Evolutionary conservation across 148 eudicot genomes (phyloP), one percentile per base, ranked within the genome.

Genomic region (Diospyros kaki): DNA sequence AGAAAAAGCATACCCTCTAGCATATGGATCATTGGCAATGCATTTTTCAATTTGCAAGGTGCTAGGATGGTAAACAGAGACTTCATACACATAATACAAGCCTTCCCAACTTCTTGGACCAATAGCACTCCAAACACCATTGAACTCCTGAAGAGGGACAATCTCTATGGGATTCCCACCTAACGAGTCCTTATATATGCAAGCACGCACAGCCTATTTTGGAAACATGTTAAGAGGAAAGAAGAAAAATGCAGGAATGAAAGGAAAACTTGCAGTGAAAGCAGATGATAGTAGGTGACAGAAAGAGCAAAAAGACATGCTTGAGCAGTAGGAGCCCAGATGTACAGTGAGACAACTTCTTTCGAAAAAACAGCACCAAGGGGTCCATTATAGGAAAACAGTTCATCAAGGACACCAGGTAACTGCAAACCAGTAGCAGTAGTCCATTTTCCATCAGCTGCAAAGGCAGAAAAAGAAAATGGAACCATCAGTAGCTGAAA

Each of bases 291-390:
- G 72, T 55, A 55, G 58, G 18, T 39, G 11, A 52, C 60, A 68
- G 62, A 44, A n/a, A 67, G 45, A 56, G 69, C 51, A 71, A 68
- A 11, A 75, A 64, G 13, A 69, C 76, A 58, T 81, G 86, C 99
- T 79, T 90, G 97, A 76, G 99, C 99, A 77, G 97, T 95, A 45
- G 99, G 99, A 82, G 97, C 97, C 97, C 97, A 95, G 63, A 95
- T 85, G 83, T 88, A 68, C 40, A 95, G 88, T 73, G 94, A 86
- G 77, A 93, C 80, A 75, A 89, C 78, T 40, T 89, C 84, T 71
- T 81, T 66, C 10, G 87, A 84, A 75, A 95, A 92, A 62, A 87
- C 83, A 64, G 97, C 83, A 73, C 99, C 99, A 68, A 95, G 85
- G 73, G 97, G 96, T 66, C 97, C 99, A 80, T 77, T 74, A 75